Evolutionary conservation across 2,329 filamentous ascomycete species (phyloP).

Genomic region (Fusarium phyllophilum): DNA sequence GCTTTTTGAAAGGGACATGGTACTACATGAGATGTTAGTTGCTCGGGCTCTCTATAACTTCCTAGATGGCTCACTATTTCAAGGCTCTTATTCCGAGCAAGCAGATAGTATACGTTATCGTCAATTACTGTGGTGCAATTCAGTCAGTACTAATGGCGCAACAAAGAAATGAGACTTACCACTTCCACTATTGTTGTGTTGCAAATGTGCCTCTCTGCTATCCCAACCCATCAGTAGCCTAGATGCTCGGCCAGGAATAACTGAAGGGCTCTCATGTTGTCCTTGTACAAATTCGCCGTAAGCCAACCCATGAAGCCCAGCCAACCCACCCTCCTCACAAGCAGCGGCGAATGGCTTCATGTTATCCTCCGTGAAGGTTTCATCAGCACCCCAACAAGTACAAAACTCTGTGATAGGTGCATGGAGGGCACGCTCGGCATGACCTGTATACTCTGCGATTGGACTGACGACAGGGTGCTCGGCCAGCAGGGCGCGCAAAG

Average conservation of each 20-base stretch:
- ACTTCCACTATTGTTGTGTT: conserved; percentile 46
- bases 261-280: conserved; percentile 42
- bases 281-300: conserved; percentile 49
- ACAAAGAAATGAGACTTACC: conserved; percentile 34
- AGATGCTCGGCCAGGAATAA: conserved; percentile 45
- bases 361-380: conserved; percentile 46
- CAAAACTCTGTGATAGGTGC: conserved; percentile 54
- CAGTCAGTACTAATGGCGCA: background rate
- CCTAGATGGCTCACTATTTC: conserved; percentile 45
- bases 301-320: conserved; percentile 48
- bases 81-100: conserved; percentile 44
- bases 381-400: conserved; percentile 47
- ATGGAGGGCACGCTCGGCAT: conserved; percentile 44
- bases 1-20: conserved; percentile 41
- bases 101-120: conserved; percentile 49
- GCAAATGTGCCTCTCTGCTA: conserved; percentile 51
- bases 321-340: conserved; percentile 37
- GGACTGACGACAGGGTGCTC: conserved; percentile 40
- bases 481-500: conserved; percentile 47
- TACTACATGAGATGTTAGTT: conserved; percentile 38
- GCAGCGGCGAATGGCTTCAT: conserved; percentile 44
- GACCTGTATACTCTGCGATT: conserved; percentile 30
- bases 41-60: background rate
- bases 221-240: conserved; percentile 54
- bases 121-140: conserved; percentile 46